Conservation (phyloP, 78 protist genomes). For the Planoprotostelium fungivorum region DNA sequence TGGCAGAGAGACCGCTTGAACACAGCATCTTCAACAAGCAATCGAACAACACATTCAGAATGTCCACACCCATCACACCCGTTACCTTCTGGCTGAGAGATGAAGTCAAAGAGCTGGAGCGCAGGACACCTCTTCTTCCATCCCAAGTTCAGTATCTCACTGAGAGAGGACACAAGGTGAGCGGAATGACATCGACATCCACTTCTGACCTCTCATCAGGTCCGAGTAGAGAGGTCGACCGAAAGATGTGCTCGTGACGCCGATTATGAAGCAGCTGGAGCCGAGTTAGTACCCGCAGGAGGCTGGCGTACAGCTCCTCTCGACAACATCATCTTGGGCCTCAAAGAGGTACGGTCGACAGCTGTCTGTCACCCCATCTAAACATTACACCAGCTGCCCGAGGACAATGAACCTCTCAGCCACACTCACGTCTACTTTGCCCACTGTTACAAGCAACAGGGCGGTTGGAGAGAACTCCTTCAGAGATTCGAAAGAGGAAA, state of each 20-base stretch:
- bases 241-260: slow-evolving; percentile 9
- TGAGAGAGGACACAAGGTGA: slow-evolving; percentile 4
- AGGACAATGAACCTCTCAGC: slow-evolving; percentile 33
- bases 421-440: slow-evolving; percentile 77
- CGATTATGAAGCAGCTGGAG: not conserved
- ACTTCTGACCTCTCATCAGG: not conserved
- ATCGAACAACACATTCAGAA: too few species aligned
- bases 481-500: slow-evolving; percentile 53
- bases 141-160: not conserved
- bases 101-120: slow-evolving; percentile 3
- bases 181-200: not conserved
- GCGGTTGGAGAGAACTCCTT: slow-evolving; percentile 74
- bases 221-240: slow-evolving; percentile 41
- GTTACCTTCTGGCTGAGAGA: slow-evolving; percentile 5
- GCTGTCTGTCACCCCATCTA: not conserved
- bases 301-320: slow-evolving; percentile 47
- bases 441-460: slow-evolving; percentile 79
- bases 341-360: slow-evolving; percentile 36
- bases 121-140: slow-evolving; percentile 3
- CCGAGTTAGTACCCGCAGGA: slow-evolving; percentile 2
- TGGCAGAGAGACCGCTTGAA: not conserved
- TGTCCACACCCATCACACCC: not conserved
- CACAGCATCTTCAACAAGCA: too few species aligned
- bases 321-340: slow-evolving; percentile 47
- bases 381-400: slow-evolving; percentile 59